Evolutionary conservation across 23 red algal genomes (phyloP), one percentile per base, ranked within the genome.

Genomic region (Gracilaria gracilis): DNA sequence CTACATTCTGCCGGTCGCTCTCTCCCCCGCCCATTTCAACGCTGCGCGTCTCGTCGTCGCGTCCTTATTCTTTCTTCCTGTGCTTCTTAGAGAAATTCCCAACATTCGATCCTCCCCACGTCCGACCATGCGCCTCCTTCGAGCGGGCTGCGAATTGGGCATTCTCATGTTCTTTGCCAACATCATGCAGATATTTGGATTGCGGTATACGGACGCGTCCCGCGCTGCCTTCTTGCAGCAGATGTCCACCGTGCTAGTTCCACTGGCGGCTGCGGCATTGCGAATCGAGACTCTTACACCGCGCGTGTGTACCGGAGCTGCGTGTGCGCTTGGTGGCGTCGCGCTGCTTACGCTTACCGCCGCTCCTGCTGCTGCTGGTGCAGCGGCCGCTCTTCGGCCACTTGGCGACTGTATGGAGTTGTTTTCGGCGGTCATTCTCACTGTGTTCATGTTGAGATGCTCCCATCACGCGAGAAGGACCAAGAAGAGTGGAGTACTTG

Each of bases 191-290:
- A 53, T 95, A 19, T 34, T 94, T 40, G 96, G 89, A 49, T 81
- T 98, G 34, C 54, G 65, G 53, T 82, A 81, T 67, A 95, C 93
- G 5, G 55, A 93, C 32, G 96, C 96, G 7, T 93, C 96, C 20
- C 88, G 94, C 13, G 96, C 85, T 57, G 88, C 96, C 2, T 98
- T 98, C 75, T 67, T 98, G 31, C 84, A 85, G 0, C 96, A 98
- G 62, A 77, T 94, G 49, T 87, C 91, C 25, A 95, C 89, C 17
- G 83, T 98, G 21, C 66, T 98, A 53, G 93, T 98, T 29, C 96
- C 96, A 25, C 33, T 96, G 28, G 48, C 83, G 17, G 79, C 90
- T 9, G 57, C 77, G 38, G 69, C 35, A 8, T 57, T 86, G 4
- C 37, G 83, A 8, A 55, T 87, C 21, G 61, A 83, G 46, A 48